A percentile compares a stretch with the other conserved stretches of the same genome.
Conservation (phyloP, 305 asterid genomes). For the Plantago coronopus region DNA sequence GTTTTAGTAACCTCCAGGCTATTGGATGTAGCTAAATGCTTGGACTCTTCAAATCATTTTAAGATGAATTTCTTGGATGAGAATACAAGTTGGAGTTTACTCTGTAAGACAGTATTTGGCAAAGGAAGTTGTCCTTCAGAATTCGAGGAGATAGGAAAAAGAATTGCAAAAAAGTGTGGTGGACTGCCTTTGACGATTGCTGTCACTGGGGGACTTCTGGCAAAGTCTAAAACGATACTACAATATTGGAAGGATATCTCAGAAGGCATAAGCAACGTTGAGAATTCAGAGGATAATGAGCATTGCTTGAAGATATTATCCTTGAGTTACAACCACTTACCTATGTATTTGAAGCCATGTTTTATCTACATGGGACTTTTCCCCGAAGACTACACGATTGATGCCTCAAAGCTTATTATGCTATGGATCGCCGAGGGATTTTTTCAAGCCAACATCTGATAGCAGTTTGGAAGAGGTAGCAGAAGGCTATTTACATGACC, state of each 20-base stretch:
- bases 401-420: background rate
- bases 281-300: background rate
- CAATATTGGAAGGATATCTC: background rate
- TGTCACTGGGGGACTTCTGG: slow-evolving; percentile 3
- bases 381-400: background rate
- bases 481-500: background rate
- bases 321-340: background rate
- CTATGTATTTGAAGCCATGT: background rate
- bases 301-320: background rate
- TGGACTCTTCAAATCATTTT: slow-evolving; percentile 1
- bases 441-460: background rate
- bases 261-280: background rate
- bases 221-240: background rate
- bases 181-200: slow-evolving; percentile 1
- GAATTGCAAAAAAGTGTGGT: background rate
- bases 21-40: background rate
- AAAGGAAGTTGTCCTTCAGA: background rate
- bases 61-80: background rate
- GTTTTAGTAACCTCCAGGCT: background rate
- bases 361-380: slow-evolving; percentile 2
- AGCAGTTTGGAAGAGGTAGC: background rate
- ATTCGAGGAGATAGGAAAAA: background rate
- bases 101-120: background rate
- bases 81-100: background rate
- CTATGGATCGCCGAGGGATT: background rate